Evolutionary conservation across 495 filamentous ascomycete genomes (phyloP), one percentile per base, ranked within the genome.

Genomic region (Pseudomonodictys pantanalensis): DNA sequence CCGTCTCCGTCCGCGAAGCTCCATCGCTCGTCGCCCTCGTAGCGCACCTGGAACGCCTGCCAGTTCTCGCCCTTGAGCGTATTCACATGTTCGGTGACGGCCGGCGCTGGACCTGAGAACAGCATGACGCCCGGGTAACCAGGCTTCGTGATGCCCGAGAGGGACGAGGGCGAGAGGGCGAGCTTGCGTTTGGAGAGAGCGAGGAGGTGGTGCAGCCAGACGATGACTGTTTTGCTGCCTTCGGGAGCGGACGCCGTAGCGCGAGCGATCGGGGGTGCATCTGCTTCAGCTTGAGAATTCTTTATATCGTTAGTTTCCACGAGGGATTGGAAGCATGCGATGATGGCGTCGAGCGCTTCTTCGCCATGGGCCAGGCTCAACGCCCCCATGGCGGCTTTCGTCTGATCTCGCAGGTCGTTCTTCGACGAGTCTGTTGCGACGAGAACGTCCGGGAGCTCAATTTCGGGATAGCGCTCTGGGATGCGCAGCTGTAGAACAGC

Each of bases 121-220:
- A 73, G 26, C 52, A 75, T 64, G 24, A 72, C 63, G 33, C 73
- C 73, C 47, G 73, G 73, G 58, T 75, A 73, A 25, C 73, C 71
- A 2, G 73, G 73, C 53, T 75, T 74, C 20, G 72, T 70, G 30
- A 75, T 42, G 18, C 73, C 72, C 0, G 70, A 63, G 39, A 74
- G 52, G 10, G 47, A 30, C 10, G 69, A 11, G 15, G 73, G 70
- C 1, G 58, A 47, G 23, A 75, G 56, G 7, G 68, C 68, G 23
- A 65, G 69, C 51, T 75, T 75, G 22, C 73, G 70, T 59, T 74
- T 75, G 49, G 64, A 62, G 23, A 65, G 68, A 24, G 71, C 69
- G 42, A 75, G 70, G 17, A 74, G 61, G 60, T 75, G 72, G 54
- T 75, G 73, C 9, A 75, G 71, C 70, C 72, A 74, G 42, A 74